These are phyloP conservation scores for Plectosphaerella sp. DNA, from an alignment of 2,329 filamentous ascomycete genomes.

Conservation along the genomic window DNA sequence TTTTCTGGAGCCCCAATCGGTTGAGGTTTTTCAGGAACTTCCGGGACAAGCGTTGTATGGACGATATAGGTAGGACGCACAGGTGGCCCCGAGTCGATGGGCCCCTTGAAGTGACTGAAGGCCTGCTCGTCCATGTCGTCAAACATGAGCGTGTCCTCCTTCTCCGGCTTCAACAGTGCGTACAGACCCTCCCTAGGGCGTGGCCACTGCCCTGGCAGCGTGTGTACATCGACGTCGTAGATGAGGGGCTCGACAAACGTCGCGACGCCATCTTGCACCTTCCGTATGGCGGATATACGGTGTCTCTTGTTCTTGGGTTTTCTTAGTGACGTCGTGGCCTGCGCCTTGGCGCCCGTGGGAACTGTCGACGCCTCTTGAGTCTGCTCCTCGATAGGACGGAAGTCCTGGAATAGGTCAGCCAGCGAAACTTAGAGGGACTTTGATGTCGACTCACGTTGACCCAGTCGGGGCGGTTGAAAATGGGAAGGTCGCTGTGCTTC, in stretches of 20 bases:
- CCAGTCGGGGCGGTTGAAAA: slow-evolving; percentile 38
- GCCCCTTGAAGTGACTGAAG: slow-evolving; percentile 33
- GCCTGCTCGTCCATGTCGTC: slow-evolving; percentile 37
- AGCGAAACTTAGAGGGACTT: background rate
- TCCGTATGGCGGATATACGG: slow-evolving; percentile 25
- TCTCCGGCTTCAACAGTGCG: slow-evolving; percentile 29
- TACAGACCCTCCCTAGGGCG: slow-evolving; percentile 35
- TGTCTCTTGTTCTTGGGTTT: slow-evolving; percentile 19
- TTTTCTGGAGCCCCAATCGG: no score
- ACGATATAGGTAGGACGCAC: no score
- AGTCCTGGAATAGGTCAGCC: background rate
- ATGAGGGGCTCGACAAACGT: slow-evolving; percentile 11
- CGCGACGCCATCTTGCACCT: slow-evolving; percentile 24
- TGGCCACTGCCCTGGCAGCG: slow-evolving; percentile 34
- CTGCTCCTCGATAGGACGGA: no score
- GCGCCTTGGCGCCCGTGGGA: background rate
- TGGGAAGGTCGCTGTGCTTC: slow-evolving; percentile 35
- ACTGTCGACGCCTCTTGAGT: background rate
- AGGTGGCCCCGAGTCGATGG: no score
- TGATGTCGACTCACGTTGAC: slow-evolving; percentile 9
- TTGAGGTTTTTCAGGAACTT: no score
- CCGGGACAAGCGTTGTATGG: no score
- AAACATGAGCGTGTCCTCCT: slow-evolving; percentile 29
- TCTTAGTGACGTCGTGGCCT: background rate
- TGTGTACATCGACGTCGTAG: slow-evolving; percentile 21